Evolutionary conservation across 139 green algal genomes (phyloP).

Genomic region (Chlorella vulgaris): DNA sequence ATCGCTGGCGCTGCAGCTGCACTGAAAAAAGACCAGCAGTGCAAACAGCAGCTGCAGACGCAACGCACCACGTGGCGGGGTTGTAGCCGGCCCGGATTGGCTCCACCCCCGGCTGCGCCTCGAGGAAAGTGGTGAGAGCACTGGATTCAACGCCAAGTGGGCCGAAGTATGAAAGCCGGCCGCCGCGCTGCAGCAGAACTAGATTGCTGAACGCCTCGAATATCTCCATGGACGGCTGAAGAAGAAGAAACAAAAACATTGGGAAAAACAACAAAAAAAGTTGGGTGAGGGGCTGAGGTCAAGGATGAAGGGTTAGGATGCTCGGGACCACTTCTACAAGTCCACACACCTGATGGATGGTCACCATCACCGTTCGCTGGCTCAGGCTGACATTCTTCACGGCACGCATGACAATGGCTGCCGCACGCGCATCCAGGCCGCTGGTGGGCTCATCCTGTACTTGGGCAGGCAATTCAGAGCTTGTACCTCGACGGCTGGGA

Average conservation of each 20-base stretch:
- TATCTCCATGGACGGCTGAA: constrained; percentile 77
- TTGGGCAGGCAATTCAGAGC: constrained; percentile 67
- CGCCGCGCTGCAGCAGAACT: constrained; percentile 41
- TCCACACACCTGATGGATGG: too few relatives aligned
- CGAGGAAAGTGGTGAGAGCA: constrained; percentile 72
- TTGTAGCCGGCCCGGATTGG: constrained; percentile 56
- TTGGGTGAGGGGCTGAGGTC: too few relatives aligned
- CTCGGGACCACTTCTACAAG: too few relatives aligned
- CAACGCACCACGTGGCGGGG: constrained; percentile 49
- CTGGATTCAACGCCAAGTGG: constrained; percentile 65
- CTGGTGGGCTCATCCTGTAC: constrained; percentile 43
- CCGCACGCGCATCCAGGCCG: constrained; percentile 87
- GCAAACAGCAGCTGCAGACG: not conserved
- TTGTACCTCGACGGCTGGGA: constrained; percentile 76
- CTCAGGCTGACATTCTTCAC: constrained; percentile 81
- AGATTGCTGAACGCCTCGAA: constrained; percentile 75
- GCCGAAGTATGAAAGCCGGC: constrained; percentile 83
- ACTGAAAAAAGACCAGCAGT: not conserved
- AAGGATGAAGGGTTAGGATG: too few relatives aligned
- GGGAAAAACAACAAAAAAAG: too few relatives aligned
- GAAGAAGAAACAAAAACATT: too few relatives aligned
- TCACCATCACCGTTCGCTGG: constrained; percentile 87
- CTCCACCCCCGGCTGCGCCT: constrained; percentile 47
- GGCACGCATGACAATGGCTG: constrained; percentile 84
- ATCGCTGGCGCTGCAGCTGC: not conserved